Conservation (phyloP, 257 asterid species). For the Scutellaria minor region DNA sequence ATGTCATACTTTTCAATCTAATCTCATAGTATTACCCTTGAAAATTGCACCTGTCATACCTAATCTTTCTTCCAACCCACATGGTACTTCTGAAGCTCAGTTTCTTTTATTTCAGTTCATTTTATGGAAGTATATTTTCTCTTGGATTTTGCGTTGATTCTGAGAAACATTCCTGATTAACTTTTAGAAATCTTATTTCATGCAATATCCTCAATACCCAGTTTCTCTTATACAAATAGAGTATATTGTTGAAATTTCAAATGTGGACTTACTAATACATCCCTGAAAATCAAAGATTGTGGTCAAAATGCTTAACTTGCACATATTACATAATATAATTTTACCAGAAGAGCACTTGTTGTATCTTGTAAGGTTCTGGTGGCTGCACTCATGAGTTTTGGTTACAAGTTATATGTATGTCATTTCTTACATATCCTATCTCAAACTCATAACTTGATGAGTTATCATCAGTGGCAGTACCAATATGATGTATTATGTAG, state of each 20-base stretch:
- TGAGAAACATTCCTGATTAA: constrained; percentile 15
- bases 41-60: constrained; percentile 22
- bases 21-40: constrained; percentile 2
- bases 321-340: neutral
- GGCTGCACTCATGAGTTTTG: neutral
- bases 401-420: neutral
- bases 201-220: neutral
- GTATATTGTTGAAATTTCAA: constrained; percentile 3
- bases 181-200: constrained; percentile 11
- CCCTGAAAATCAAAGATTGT: neutral
- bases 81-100: constrained; percentile 11
- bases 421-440: neutral
- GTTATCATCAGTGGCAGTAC: constrained; percentile 1
- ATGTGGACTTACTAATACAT: neutral
- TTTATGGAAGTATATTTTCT: neutral
- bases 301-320: constrained; percentile 6
- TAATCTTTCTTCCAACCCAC: constrained; percentile 17
- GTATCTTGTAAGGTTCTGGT: constrained; percentile 15
- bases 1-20: constrained; percentile 3
- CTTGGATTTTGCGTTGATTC: constrained; percentile 15
- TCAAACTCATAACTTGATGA: neutral
- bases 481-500: constrained; percentile 7
- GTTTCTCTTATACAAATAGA: neutral
- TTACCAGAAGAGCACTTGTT: neutral
- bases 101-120: constrained; percentile 5